Evolutionary conservation across 257 asterid species (phyloP).

Genomic region (Solanum arcanum): DNA sequence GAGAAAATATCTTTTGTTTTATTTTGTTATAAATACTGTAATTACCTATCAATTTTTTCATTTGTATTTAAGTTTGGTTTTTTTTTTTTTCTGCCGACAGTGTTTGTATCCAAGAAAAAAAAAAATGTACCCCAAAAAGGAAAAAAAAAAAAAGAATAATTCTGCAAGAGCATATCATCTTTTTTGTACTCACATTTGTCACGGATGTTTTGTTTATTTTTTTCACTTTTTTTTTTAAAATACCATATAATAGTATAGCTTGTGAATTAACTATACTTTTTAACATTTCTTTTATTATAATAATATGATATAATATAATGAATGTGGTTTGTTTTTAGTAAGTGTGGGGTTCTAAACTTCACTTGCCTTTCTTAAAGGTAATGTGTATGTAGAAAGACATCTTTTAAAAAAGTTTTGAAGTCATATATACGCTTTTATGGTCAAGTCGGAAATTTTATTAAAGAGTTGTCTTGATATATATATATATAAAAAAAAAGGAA

Average conservation of each 20-base stretch:
- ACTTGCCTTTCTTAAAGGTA: not conserved
- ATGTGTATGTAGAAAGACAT: not conserved
- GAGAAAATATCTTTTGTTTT: constrained; percentile 11
- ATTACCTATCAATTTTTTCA: constrained; percentile 58
- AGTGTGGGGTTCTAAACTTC: not conserved
- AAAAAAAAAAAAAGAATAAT: constrained; percentile 14
- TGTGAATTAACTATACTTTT: not conserved
- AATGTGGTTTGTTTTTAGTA: not conserved
- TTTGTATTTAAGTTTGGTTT: constrained; percentile 42
- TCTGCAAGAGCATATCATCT: constrained; percentile 1
- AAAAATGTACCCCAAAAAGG: constrained; percentile 24
- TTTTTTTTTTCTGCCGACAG: constrained; percentile 26
- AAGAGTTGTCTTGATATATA: too few species aligned
- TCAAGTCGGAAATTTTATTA: too few species aligned
- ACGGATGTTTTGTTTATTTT: constrained; percentile 17
- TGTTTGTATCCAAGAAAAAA: constrained; percentile 10
- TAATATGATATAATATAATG: not conserved
- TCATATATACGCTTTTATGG: not conserved
- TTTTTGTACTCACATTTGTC: constrained; percentile 7
- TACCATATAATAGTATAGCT: not conserved
- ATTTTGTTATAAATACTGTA: constrained; percentile 59
- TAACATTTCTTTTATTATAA: not conserved
- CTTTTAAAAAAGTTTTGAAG: not conserved
- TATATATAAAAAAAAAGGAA: too few species aligned
- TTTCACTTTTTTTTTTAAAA: not conserved